Evolutionary conservation across 768 basidiomycete species (phyloP).

Genomic region (Neoboletus subvelutipes): DNA sequence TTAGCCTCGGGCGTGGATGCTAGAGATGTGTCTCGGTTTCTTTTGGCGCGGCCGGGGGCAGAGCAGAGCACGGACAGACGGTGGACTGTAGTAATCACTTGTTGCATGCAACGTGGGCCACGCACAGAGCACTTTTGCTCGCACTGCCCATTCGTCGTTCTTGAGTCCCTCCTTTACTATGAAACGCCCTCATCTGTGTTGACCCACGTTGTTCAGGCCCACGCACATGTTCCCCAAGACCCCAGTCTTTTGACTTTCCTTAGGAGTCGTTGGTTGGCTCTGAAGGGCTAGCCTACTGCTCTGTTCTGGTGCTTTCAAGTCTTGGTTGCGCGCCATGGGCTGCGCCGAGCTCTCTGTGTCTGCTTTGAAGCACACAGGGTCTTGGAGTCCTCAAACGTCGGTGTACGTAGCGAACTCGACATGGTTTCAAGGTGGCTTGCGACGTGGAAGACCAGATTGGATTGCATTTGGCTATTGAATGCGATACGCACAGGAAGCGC

Average conservation of each 20-base stretch:
- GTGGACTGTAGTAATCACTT: slow-evolving; percentile 6
- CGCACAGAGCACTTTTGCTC: slow-evolving; percentile 35
- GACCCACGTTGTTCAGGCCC: slow-evolving; percentile 32
- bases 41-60: slow-evolving; percentile 22
- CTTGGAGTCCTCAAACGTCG: slow-evolving; percentile 50
- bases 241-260: slow-evolving; percentile 45
- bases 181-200: slow-evolving; percentile 15
- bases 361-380: slow-evolving; percentile 16
- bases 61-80: slow-evolving; percentile 45
- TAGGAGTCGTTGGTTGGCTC: slow-evolving; percentile 21
- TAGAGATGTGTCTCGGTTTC: slow-evolving; percentile 55
- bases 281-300: slow-evolving; percentile 19
- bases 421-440: slow-evolving; percentile 48
- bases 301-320: slow-evolving; percentile 55
- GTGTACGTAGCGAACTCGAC: slow-evolving; percentile 50
- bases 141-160: slow-evolving; percentile 33
- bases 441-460: slow-evolving; percentile 22
- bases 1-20: slow-evolving; percentile 16
- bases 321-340: slow-evolving; percentile 54
- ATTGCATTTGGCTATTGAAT: slow-evolving; percentile 25
- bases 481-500: slow-evolving; percentile 38
- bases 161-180: slow-evolving; percentile 9
- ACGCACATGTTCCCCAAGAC: slow-evolving; percentile 41
- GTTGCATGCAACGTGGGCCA: slow-evolving; percentile 26
- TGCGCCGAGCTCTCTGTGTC: slow-evolving; percentile 28